phyloP scores from a whole-genome alignment of 371 early-diverging fungal species.

The Phascolomyces articulosus region DNA sequence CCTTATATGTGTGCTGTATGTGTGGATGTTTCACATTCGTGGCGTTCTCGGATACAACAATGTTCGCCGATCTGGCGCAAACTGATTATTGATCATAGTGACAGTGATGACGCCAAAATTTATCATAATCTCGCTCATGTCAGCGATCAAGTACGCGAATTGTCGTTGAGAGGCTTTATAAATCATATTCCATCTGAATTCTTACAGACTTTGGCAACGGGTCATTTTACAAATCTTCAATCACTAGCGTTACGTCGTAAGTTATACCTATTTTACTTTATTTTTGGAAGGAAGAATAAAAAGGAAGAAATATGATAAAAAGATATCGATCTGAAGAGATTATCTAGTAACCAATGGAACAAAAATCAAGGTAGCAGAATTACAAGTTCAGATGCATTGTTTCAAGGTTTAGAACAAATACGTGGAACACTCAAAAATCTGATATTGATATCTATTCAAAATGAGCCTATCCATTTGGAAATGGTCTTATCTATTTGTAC shows the following conservation, averaged over 20 bases:
- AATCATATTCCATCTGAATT: background rate
- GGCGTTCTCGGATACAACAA: background rate
- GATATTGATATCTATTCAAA: background rate
- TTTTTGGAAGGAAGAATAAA: background rate
- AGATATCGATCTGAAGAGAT: too few relatives aligned
- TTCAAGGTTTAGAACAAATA: background rate
- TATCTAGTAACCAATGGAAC: too few relatives aligned
- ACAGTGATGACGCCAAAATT: background rate
- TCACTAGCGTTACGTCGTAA: background rate
- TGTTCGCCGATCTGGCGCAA: background rate
- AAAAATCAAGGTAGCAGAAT: conserved; percentile 1
- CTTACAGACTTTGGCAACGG: background rate
- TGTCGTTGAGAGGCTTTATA: background rate
- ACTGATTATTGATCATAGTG: background rate
- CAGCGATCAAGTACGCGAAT: conserved; percentile 1
- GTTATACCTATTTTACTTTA: background rate
- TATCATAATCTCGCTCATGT: background rate
- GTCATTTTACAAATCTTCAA: background rate
- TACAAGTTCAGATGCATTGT: background rate
- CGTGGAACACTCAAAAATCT: background rate
- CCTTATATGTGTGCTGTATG: background rate
- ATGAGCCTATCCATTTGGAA: background rate
- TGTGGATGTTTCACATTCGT: background rate
- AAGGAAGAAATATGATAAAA: too few relatives aligned
- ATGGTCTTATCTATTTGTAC: background rate